Evolutionary conservation across 2,329 filamentous ascomycete genomes (phyloP).

Genomic region (Didymella glomerata): DNA sequence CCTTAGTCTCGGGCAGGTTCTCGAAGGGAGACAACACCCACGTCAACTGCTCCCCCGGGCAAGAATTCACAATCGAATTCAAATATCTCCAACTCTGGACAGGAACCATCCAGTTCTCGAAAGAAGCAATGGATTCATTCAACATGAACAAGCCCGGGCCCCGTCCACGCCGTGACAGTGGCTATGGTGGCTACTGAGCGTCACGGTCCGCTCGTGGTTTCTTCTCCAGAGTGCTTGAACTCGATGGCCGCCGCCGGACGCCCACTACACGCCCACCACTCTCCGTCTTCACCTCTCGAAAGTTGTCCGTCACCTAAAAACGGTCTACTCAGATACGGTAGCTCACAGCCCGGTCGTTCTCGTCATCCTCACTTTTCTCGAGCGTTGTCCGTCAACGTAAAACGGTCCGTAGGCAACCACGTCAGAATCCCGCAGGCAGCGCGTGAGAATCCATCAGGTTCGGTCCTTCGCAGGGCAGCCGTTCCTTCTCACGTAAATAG

Average conservation of each 20-base stretch:
- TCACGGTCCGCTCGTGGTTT: neutral
- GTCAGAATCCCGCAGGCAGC: neutral
- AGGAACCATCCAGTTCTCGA: conserved; percentile 7
- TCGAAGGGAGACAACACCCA: conserved; percentile 24
- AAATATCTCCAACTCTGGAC: conserved; percentile 22
- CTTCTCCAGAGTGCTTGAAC: neutral
- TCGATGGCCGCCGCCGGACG: neutral
- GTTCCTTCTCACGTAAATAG: neutral
- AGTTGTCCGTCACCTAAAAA: neutral
- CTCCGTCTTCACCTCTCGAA: neutral
- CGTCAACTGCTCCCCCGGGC: conserved; percentile 27
- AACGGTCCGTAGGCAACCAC: neutral
- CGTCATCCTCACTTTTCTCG: neutral
- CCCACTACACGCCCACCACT: neutral
- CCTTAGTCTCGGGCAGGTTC: conserved; percentile 22
- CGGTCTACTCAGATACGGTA: neutral
- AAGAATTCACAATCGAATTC: conserved; percentile 28
- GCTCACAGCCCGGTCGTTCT: too few relatives aligned
- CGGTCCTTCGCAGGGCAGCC: neutral
- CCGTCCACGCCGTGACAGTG: neutral
- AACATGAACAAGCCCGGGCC: conserved; percentile 17
- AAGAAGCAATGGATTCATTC: conserved; percentile 21
- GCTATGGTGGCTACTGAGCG: neutral
- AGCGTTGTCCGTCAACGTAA: conserved; percentile 5
- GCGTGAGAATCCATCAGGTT: neutral